Percentiles rank a stretch among this genome's conserved stretches.
phyloP scores from a whole-genome alignment of 768 basidiomycete genomes.

The Macrolepiota albuminosa region DNA sequence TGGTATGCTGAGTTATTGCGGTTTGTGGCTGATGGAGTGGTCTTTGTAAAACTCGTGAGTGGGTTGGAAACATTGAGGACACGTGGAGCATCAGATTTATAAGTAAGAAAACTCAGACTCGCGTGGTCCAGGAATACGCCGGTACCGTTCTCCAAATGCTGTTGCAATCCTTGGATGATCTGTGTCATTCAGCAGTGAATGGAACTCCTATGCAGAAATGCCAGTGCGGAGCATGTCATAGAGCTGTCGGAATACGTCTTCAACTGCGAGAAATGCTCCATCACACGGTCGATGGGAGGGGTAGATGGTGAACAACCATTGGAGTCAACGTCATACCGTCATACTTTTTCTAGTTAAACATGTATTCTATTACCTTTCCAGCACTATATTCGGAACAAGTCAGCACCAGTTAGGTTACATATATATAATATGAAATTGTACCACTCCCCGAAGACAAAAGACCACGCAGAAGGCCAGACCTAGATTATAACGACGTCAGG shows the following conservation, averaged over 20 bases:
- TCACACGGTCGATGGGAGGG: constrained; percentile 10
- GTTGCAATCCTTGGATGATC: constrained; percentile 34
- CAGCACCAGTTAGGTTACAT: no score
- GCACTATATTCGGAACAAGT: no score
- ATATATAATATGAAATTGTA: no score
- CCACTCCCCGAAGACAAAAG: no score
- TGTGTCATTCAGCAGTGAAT: constrained; percentile 27
- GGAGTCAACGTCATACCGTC: no score
- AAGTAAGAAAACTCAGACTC: constrained; percentile 36
- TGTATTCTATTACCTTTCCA: no score
- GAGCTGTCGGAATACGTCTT: constrained; percentile 29
- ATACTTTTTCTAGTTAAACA: no score
- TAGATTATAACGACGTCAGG: no score
- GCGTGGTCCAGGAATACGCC: constrained; percentile 27
- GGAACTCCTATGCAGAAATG: constrained; percentile 39
- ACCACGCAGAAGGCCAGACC: no score
- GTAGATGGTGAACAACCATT: constrained; percentile 31
- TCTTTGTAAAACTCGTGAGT: constrained; percentile 2
- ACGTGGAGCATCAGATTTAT: constrained; percentile 6
- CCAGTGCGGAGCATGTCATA: constrained; percentile 38
- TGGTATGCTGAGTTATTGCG: constrained; percentile 6
- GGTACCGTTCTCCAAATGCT: constrained; percentile 45
- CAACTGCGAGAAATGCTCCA: constrained; percentile 25
- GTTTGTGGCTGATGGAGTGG: constrained; percentile 8
- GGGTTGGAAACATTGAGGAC: constrained; percentile 10